These are phyloP conservation scores for Rostrohypoxylon terebratum DNA, from an alignment of 495 filamentous ascomycete genomes.

Conservation along the genomic window DNA sequence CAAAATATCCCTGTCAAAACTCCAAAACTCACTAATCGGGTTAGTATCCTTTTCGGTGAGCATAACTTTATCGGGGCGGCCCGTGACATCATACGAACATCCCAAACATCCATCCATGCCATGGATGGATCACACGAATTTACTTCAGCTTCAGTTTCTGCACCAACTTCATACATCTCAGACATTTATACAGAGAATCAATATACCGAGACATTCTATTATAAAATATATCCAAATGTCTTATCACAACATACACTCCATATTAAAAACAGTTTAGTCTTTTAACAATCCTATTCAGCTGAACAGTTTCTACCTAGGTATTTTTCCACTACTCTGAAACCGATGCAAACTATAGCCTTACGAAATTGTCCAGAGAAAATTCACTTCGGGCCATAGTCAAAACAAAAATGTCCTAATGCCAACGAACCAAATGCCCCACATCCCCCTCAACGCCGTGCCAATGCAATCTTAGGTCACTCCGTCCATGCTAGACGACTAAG, in stretches of 20 bases:
- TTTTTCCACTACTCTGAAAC: neutral
- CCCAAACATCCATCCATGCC: neutral
- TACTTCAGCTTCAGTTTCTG: neutral
- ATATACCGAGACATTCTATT: neutral
- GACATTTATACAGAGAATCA: neutral
- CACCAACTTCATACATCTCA: neutral
- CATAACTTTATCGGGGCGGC: neutral
- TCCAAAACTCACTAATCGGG: neutral
- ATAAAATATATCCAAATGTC: neutral
- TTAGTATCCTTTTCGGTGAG: neutral
- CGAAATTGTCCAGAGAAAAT: neutral
- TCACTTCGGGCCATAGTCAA: conserved; percentile 5
- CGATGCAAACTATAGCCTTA: conserved; percentile 9
- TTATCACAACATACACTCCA: neutral
- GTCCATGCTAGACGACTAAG: conserved; percentile 23
- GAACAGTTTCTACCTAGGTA: neutral
- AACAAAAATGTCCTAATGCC: conserved; percentile 9
- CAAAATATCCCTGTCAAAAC: neutral
- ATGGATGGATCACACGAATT: too few species aligned
- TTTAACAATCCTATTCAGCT: neutral
- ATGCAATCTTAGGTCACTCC: conserved; percentile 32
- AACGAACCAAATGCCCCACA: conserved; percentile 21
- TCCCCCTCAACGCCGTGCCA: conserved; percentile 34
- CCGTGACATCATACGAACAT: neutral
- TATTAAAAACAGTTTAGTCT: neutral